Evolutionary conservation across 116 monocot genomes (phyloP), one percentile per base, ranked within the genome.

Genomic region (Phalaenopsis hybrid): DNA sequence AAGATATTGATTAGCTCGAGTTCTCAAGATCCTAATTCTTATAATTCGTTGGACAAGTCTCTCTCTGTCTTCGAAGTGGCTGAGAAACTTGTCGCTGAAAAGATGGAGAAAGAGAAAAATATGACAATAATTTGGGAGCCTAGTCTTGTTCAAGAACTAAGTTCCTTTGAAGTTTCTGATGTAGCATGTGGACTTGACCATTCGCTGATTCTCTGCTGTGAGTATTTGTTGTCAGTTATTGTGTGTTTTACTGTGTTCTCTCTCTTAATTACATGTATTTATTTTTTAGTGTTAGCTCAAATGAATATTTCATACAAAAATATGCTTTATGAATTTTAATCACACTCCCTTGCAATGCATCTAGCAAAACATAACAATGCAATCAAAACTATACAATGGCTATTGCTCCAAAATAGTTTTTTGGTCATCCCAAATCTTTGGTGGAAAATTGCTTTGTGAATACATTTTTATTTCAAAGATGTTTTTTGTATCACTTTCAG

Each of bases 111-210:
- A 67, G 90, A 96, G 68, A 83, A 89, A 58, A 88, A 89, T 52
- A 96, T 96, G 93, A 92, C 90, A 33, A 93, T 96, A 72, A 85
- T 90, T 48, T 96, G 96, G 93, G 89, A 88, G 82, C 93, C 96
- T 43, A 57, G 21, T 6, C 41, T 84, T 52, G 73, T 92, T 58
- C 70, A 84, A 46, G 93, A 96, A 89, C 48, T 88, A 10, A 81
- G 79, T 43, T 33, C 37, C 83, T 44, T 88, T 77, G 73, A 79
- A 80, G 86, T 90, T 70, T 90, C 83, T 65, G 93, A 96, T 79
- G 79, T 90, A 33, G 89, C 90, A 57, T 96, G 96, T 76, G 96
- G 93, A 43, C 90, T 92, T 43, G 96, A 96, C 79, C 96, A 96
- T 86, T 90, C 89, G 48, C 74, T 95, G 44, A 74, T 95, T 17